A percentile compares a stretch with the other conserved stretches of the same genome.
Evolutionary conservation across 163 green algal species (phyloP).

Genomic region (Dunaliella salina): DNA sequence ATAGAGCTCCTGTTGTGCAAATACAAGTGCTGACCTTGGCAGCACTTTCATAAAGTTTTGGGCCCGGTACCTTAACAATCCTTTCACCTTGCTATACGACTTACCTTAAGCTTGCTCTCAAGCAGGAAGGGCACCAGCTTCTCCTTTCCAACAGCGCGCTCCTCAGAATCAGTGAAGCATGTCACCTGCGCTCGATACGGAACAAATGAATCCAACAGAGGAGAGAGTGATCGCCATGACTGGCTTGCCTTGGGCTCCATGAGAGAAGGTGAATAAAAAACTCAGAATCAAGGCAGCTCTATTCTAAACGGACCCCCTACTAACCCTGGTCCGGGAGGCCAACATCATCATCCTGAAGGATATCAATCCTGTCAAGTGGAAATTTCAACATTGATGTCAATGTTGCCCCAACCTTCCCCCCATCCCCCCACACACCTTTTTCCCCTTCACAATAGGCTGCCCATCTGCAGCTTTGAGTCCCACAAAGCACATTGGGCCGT

Average conservation of each 20-base stretch:
- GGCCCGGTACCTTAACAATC: not conserved
- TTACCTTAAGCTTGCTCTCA: constrained; percentile 54
- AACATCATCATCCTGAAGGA: too few species aligned
- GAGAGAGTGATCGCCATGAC: too few species aligned
- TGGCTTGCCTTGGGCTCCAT: too few species aligned
- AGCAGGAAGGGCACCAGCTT: constrained; percentile 56
- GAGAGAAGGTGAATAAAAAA: too few species aligned
- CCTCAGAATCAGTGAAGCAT: constrained; percentile 61
- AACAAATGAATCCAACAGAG: not conserved
- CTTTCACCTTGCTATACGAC: not conserved
- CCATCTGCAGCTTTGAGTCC: constrained; percentile 30
- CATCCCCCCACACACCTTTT: constrained; percentile 42
- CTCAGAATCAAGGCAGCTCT: too few species aligned
- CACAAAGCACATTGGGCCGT: constrained; percentile 36
- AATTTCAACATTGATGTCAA: too few species aligned
- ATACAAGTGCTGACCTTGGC: not conserved
- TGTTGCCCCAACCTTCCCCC: too few species aligned
- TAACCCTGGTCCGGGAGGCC: too few species aligned
- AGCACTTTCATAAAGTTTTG: too few species aligned
- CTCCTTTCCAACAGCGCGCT: constrained; percentile 58
- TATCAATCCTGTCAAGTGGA: too few species aligned
- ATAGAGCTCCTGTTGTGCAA: not conserved
- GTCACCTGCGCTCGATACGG: constrained; percentile 31
- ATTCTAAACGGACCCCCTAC: too few species aligned
- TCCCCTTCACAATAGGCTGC: constrained; percentile 44